Conservation (phyloP, 2,329 filamentous ascomycete species). For the Aureobasidium sp. region DNA sequence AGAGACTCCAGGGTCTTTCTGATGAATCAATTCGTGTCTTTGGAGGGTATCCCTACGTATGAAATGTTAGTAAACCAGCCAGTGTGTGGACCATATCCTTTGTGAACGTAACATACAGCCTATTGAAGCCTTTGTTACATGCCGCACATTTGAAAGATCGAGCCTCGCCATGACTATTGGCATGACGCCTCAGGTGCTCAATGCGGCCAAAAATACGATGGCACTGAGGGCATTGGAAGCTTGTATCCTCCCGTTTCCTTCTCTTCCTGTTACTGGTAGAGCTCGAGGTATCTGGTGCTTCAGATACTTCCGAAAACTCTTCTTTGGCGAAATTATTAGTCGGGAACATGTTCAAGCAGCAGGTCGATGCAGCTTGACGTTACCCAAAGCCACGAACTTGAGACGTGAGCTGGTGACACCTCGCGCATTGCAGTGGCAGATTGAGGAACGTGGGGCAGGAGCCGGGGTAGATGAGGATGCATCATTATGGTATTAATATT, state of each 20-base stretch:
- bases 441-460: not conserved
- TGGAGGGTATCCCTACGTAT: conserved; percentile 22
- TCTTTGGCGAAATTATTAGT: not conserved
- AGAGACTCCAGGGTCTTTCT: conserved; percentile 18
- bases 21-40: conserved; percentile 23
- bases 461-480: not conserved
- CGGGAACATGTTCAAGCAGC: conserved; percentile 5
- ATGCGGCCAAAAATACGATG: conserved; percentile 21
- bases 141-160: conserved; percentile 21
- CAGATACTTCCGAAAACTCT: not conserved
- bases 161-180: conserved; percentile 21
- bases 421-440: not conserved
- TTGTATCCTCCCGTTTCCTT: conserved; percentile 12
- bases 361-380: conserved; percentile 6
- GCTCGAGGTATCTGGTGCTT: not conserved
- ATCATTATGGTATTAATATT: conserved; percentile 1
- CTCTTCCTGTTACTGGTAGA: conserved; percentile 11
- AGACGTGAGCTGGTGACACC: conserved; percentile 1
- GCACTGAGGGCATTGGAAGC: conserved; percentile 19
- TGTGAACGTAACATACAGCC: conserved; percentile 16
- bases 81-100: too few relatives aligned
- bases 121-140: conserved; percentile 23
- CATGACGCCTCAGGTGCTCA: conserved; percentile 24
- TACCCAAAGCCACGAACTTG: not conserved
- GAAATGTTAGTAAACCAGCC: not conserved